phyloP scores from a whole-genome alignment of 2,329 filamentous ascomycete species.

The Penicillium sp. region DNA sequence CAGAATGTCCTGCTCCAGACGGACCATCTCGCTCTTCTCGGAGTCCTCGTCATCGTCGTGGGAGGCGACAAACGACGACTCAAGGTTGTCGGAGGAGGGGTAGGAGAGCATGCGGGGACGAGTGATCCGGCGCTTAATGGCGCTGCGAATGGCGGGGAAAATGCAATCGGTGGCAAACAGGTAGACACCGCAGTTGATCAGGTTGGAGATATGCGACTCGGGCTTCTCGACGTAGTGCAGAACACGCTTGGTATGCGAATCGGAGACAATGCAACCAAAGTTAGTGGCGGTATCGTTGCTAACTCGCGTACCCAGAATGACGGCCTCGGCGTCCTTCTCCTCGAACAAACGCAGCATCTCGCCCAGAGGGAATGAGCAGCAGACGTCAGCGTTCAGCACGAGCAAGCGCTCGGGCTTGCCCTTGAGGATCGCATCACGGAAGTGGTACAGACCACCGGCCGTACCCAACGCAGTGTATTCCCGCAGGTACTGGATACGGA shows the following conservation, averaged over 20 bases:
- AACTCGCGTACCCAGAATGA: conserved; percentile 91
- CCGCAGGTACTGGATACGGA: conserved; percentile 91
- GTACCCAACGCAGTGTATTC: conserved; percentile 97
- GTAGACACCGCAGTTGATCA: conserved; percentile 99
- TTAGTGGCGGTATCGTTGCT: conserved; percentile 89
- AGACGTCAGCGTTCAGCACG: conserved; percentile 96
- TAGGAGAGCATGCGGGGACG: conserved; percentile 91
- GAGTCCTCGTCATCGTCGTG: conserved; percentile 67
- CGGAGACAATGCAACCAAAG: conserved; percentile 97
- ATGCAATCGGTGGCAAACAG: conserved; percentile 94
- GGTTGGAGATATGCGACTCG: conserved; percentile 93
- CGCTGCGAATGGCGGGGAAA: conserved; percentile 90
- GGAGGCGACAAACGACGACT: conserved; percentile 66
- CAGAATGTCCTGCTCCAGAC: conserved; percentile 95
- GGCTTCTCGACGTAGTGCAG: conserved; percentile 99
- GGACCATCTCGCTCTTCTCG: conserved; percentile 80
- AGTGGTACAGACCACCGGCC: conserved; percentile 95
- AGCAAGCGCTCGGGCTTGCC: conserved; percentile 93
- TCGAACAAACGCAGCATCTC: conserved; percentile 95
- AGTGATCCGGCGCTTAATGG: conserved; percentile 93
- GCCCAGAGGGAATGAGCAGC: conserved; percentile 94
- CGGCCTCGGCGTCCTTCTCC: conserved; percentile 93
- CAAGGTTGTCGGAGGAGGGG: conserved; percentile 91
- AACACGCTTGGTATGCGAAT: conserved; percentile 89
- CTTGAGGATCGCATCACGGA: conserved; percentile 98